Conservation (phyloP, 495 filamentous ascomycete genomes). For the Neohortaea acidophila region DNA sequence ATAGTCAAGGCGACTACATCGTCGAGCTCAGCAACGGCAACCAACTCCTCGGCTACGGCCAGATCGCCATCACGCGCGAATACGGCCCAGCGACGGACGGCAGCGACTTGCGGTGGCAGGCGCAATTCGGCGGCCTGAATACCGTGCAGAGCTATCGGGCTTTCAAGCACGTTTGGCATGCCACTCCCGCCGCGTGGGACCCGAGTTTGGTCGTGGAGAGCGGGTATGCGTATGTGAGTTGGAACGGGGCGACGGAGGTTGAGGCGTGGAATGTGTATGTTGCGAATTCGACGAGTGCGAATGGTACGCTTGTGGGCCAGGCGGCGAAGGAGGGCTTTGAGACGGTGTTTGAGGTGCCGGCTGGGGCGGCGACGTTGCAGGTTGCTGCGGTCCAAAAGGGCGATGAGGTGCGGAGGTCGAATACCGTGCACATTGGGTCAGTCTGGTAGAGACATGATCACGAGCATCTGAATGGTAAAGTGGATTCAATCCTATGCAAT, state of each 20-base stretch:
- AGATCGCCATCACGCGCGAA: conserved; percentile 9
- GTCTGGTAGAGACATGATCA: too few species aligned
- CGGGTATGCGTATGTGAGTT: conserved; percentile 2
- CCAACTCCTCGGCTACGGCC: conserved; percentile 9
- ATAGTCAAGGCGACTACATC: conserved; percentile 11
- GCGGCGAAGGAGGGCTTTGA: too few species aligned
- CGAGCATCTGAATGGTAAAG: too few species aligned
- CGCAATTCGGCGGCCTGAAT: conserved; percentile 5
- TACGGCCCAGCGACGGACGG: conserved; percentile 1
- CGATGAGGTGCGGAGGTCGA: too few species aligned
- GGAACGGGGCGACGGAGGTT: conserved; percentile 13
- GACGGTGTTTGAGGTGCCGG: too few species aligned
- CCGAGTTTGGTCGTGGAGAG: conserved; percentile 6
- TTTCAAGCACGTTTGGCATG: conserved; percentile 14
- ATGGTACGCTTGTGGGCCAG: too few species aligned
- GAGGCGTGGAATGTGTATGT: conserved; percentile 1
- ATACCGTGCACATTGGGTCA: too few species aligned
- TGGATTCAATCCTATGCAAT: too few species aligned
- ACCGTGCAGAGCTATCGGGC: conserved; percentile 10
- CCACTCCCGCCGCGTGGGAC: conserved; percentile 1
- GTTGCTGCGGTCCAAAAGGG: too few species aligned
- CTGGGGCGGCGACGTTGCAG: too few species aligned
- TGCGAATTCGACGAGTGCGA: too few species aligned
- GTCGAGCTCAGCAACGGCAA: conserved; percentile 7
- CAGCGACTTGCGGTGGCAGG: conserved; percentile 12